Conservation (phyloP, 139 green algal genomes). For the Tetradesmus obliquus region DNA sequence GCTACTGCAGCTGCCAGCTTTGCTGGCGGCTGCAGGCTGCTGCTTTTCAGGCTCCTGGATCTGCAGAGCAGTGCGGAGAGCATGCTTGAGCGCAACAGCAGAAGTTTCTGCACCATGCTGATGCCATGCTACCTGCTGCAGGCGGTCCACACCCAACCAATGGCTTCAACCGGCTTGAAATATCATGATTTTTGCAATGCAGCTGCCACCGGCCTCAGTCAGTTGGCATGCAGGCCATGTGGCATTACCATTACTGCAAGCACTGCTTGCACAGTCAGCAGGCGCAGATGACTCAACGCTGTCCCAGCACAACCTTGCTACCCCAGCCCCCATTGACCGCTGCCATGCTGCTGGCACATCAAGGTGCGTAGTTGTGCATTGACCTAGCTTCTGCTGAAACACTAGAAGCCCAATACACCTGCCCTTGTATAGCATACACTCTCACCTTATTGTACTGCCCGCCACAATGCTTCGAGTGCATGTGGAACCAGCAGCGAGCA, state of each 20-base stretch:
- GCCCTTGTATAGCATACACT: not conserved
- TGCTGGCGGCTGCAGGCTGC: not conserved
- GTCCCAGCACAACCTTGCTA: not conserved
- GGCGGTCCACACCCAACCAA: too few relatives aligned
- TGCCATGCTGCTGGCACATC: too few relatives aligned
- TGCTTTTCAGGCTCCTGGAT: constrained; percentile 2
- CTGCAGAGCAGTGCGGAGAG: not conserved
- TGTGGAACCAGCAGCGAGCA: constrained; percentile 63
- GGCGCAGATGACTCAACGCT: not conserved
- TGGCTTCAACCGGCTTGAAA: too few relatives aligned
- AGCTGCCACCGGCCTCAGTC: too few relatives aligned
- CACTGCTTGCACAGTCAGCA: not conserved
- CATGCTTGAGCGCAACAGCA: not conserved
- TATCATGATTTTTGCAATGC: too few relatives aligned
- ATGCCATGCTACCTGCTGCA: not conserved
- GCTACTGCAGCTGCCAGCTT: not conserved
- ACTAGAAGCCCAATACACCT: too few relatives aligned
- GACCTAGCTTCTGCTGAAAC: too few relatives aligned
- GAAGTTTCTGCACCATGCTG: not conserved
- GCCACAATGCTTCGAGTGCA: constrained; percentile 68
- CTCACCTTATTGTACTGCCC: constrained; percentile 68
- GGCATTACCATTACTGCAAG: not conserved
- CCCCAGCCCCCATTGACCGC: not conserved
- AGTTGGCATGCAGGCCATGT: not conserved
- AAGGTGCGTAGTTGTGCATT: too few relatives aligned